Evolutionary conservation across 1,284 basidiomycete species (phyloP).

Genomic region (Melampsora occidentalis): DNA sequence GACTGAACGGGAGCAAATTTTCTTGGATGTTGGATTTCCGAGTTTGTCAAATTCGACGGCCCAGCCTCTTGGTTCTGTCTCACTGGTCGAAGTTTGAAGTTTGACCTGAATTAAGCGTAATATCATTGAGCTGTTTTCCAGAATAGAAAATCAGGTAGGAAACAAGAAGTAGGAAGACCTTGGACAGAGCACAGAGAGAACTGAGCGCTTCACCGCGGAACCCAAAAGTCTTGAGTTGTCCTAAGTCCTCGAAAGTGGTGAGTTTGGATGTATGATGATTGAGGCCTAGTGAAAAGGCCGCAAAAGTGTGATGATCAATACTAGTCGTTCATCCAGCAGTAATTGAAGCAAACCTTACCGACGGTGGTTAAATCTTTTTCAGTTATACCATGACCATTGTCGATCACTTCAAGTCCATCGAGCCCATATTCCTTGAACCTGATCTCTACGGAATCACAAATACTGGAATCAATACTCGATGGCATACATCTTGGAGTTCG

Average conservation of each 20-base stretch:
- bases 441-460: constrained; percentile 64
- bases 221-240: constrained; percentile 78
- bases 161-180: constrained; percentile 50
- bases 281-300: constrained; percentile 60
- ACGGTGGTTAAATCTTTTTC: constrained; percentile 72
- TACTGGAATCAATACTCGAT: not conserved
- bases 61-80: constrained; percentile 40
- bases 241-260: constrained; percentile 70
- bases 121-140: not conserved
- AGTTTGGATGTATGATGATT: constrained; percentile 96
- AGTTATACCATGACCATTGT: constrained; percentile 85
- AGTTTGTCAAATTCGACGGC: constrained; percentile 39
- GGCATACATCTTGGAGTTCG: not conserved
- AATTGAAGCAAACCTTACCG: constrained; percentile 59
- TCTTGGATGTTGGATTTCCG: constrained; percentile 42
- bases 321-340: not conserved
- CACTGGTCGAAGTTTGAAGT: constrained; percentile 30
- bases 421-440: constrained; percentile 85
- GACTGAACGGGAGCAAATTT: constrained; percentile 37
- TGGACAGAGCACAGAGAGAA: constrained; percentile 81
- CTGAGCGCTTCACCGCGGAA: constrained; percentile 95
- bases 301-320: constrained; percentile 17
- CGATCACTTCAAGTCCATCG: constrained; percentile 80
- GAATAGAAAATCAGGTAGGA: not conserved
- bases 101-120: constrained; percentile 18